phyloP scores from a whole-genome alignment of 371 early-diverging fungal genomes.

The Spraguea lophii region DNA sequence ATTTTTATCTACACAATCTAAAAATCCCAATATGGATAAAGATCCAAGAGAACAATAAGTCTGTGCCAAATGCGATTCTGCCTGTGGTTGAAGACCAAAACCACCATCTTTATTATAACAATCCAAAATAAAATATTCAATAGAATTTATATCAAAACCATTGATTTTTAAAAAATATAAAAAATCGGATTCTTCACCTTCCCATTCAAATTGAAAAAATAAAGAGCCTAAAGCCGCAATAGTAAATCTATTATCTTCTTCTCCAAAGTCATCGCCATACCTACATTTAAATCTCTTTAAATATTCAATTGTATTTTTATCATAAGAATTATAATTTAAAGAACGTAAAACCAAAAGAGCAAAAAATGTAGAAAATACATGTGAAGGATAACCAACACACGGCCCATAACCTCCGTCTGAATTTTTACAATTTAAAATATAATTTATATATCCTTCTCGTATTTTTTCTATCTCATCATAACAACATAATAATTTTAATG shows the following conservation, averaged over 20 bases:
- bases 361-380: constrained; percentile 67
- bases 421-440: constrained; percentile 31
- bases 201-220: constrained; percentile 49
- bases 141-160: constrained; percentile 52
- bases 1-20: constrained; percentile 54
- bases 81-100: constrained; percentile 68
- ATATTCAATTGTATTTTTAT: constrained; percentile 50
- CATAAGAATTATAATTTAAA: constrained; percentile 55
- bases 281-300: constrained; percentile 56
- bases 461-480: constrained; percentile 1
- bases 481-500: constrained; percentile 14
- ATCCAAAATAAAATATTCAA: constrained; percentile 53
- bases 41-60: constrained; percentile 72
- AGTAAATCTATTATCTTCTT: constrained; percentile 73
- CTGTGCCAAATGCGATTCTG: constrained; percentile 72
- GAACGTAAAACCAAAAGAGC: constrained; percentile 73
- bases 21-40: constrained; percentile 55
- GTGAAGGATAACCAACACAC: constrained; percentile 62
- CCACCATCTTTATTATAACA: constrained; percentile 90
- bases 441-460: constrained; percentile 2
- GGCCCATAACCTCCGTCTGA: constrained; percentile 69
- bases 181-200: not conserved
- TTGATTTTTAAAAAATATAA: constrained; percentile 29
- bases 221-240: constrained; percentile 61
- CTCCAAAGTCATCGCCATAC: constrained; percentile 81